Conservation (phyloP, 2,329 filamentous ascomycete species). For the Zymoseptoria ardabiliae region DNA sequence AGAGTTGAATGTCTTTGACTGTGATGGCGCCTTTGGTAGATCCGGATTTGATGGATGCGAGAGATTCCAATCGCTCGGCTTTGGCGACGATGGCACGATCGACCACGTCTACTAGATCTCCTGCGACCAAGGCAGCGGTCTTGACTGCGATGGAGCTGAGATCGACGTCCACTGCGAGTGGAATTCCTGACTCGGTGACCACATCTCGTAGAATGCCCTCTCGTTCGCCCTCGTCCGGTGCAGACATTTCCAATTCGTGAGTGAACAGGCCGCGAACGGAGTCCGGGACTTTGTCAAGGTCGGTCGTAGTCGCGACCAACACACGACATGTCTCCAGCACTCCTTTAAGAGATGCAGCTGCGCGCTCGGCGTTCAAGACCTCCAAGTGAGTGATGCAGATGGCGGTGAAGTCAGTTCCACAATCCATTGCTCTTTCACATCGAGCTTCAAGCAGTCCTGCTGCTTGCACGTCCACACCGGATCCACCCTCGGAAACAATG, state of each 20-base stretch:
- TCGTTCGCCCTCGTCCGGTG: conserved; percentile 85
- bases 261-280: conserved; percentile 86
- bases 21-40: conserved; percentile 35
- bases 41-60: conserved; percentile 48
- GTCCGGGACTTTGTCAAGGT: conserved; percentile 89
- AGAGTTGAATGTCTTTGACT: conserved; percentile 75
- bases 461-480: conserved; percentile 86
- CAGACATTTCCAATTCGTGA: conserved; percentile 87
- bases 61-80: conserved; percentile 63
- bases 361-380: conserved; percentile 81
- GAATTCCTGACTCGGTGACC: conserved; percentile 65
- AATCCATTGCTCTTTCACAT: conserved; percentile 80
- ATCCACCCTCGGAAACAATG: conserved; percentile 82
- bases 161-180: conserved; percentile 76
- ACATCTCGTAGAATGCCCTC: conserved; percentile 78
- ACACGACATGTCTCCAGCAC: conserved; percentile 74
- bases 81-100: conserved; percentile 78
- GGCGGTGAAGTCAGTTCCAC: conserved; percentile 74
- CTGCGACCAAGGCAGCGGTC: conserved; percentile 89
- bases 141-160: conserved; percentile 81
- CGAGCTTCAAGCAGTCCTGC: conserved; percentile 83
- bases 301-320: conserved; percentile 86
- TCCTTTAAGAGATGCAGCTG: conserved; percentile 76
- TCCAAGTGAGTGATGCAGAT: conserved; percentile 87
- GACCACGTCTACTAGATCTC: conserved; percentile 84